Evolutionary conservation across 306 rosid species (phyloP).

Genomic region (Cicer cuneatum): DNA sequence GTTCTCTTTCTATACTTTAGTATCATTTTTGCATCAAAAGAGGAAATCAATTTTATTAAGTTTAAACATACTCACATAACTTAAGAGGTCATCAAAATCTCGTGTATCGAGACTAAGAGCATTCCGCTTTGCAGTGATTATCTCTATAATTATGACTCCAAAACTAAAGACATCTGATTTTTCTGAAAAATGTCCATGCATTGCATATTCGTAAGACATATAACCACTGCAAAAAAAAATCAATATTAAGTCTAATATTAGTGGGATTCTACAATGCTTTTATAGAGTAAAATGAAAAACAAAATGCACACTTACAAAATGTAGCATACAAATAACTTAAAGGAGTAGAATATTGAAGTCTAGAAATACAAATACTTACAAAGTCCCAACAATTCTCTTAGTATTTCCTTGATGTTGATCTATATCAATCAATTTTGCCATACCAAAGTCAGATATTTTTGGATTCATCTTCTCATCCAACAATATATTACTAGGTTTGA

Average conservation of each 20-base stretch:
- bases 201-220: constrained; percentile 15
- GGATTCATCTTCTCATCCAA: not conserved
- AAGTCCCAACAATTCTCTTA: not conserved
- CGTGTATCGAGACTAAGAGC: not conserved
- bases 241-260: not conserved
- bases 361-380: constrained; percentile 11
- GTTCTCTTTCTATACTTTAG: not conserved
- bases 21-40: not conserved
- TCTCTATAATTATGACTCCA: constrained; percentile 18
- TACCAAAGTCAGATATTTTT: constrained; percentile 18
- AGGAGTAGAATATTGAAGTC: not conserved
- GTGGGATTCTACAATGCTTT: no score
- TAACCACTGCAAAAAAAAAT: not conserved
- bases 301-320: not conserved
- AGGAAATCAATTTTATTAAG: not conserved
- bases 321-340: not conserved
- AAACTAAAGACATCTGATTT: constrained; percentile 14
- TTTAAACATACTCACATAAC: not conserved
- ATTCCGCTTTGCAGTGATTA: constrained; percentile 6
- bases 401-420: constrained; percentile 27
- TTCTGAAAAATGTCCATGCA: constrained; percentile 22
- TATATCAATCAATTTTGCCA: constrained; percentile 20
- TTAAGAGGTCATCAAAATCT: constrained; percentile 4
- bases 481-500: constrained; percentile 30
- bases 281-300: no score